Percentiles rank a stretch among this genome's conserved stretches.
phyloP scores from a whole-genome alignment of 768 basidiomycete genomes.

The Floccularia luteovirens region DNA sequence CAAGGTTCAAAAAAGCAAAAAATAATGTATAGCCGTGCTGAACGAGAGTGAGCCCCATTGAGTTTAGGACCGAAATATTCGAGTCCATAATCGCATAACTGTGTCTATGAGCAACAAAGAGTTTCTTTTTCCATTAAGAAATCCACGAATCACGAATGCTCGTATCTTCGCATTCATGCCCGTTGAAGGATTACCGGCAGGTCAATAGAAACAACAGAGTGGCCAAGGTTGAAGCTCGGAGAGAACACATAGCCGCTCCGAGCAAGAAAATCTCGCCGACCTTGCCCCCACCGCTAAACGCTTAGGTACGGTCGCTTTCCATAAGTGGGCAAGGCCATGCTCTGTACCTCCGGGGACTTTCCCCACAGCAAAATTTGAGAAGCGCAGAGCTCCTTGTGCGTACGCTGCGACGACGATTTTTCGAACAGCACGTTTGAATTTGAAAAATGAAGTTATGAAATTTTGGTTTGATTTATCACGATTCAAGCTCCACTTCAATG shows the following conservation, averaged over 20 bases:
- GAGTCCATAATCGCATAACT: constrained; percentile 78
- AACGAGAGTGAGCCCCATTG: constrained; percentile 90
- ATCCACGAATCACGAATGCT: constrained; percentile 49
- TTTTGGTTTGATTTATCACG: background rate
- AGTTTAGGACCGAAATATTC: constrained; percentile 48
- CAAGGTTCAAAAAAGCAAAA: constrained; percentile 54
- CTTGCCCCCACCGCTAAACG: constrained; percentile 54
- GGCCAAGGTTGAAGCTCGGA: constrained; percentile 41
- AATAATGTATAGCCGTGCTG: constrained; percentile 40
- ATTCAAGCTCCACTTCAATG: constrained; percentile 17
- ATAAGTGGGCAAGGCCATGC: constrained; percentile 42
- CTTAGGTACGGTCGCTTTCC: constrained; percentile 77
- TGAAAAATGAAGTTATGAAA: constrained; percentile 6
- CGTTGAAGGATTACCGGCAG: constrained; percentile 29
- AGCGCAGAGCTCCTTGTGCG: constrained; percentile 52
- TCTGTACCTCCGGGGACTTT: constrained; percentile 93
- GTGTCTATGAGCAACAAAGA: constrained; percentile 75
- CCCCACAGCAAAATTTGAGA: constrained; percentile 67
- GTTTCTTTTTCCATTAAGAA: constrained; percentile 26
- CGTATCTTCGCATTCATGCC: constrained; percentile 67
- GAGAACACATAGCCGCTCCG: constrained; percentile 10
- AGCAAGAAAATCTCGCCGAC: constrained; percentile 43
- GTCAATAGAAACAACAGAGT: constrained; percentile 45
- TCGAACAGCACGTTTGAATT: constrained; percentile 43
- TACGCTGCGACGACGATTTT: constrained; percentile 84